Base-by-base conservation (phyloP, 106 monocot genomes). In the Dendrobium catenatum region DNA sequence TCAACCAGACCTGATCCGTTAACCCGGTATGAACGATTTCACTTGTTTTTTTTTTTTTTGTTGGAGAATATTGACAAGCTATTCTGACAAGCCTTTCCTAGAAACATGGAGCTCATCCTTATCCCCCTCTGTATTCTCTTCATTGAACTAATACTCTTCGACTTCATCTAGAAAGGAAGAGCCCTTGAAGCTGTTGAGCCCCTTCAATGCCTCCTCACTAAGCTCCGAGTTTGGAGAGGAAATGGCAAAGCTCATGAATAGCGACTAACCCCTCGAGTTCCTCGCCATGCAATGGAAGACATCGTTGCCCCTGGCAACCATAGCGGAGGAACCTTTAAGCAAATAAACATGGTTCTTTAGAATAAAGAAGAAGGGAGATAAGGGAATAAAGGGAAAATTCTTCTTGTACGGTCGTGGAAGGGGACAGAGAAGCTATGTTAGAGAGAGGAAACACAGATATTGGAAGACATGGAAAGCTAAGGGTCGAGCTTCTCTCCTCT, bases 171-270 rank as follows among this genome's bases (percentile, higher is more conserved):
- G 0, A 44, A 68, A 70, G 0, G 80, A 80, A 16, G 72, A 73
- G 10, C 33, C 54, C 49, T 22, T 51, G 80, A 83, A 80, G 66
- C 76, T 80, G 43, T 88, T 85, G 64, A 94, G 68, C 18, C 92
- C 90, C 83, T 95, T 94, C 81, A 98, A 95, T 44, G 94, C 98
- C 89, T 98, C 94, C 89, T 98, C 94, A 83, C 93, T 93, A n/a
- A 98, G 84, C 61, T 95, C 83, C 1, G 96, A 96, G 77, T 95
- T 98, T 8, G 91, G 92, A 6, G 94, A 85, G 0, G 88, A 89
- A 42, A 94, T 82, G 55, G 91, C 91, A 2, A 83, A 85, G 37
- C 42, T 33, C 40, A 78, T 75, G 46, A 49, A 31, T 37, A 55
- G 67, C 47, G 18, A 86, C 61, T 42, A 77, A 16, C 56, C 75